Evolutionary conservation across 495 filamentous ascomycete species (phyloP).

Genomic region (Cladorrhinum samala): DNA sequence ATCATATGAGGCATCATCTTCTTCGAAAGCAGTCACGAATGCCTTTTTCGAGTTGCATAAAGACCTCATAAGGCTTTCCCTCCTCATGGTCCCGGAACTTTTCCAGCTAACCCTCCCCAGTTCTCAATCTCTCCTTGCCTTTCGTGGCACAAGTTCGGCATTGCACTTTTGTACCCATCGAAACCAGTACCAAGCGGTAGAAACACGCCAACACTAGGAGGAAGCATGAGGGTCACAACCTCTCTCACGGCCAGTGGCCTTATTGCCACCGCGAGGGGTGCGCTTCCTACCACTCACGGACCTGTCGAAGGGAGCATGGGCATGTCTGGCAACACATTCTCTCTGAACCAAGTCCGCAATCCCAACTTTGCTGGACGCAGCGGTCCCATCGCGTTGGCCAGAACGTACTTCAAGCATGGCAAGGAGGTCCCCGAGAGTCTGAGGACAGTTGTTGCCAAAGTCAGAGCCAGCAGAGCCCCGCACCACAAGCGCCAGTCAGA

Average conservation of each 20-base stretch:
- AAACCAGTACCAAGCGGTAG: no score
- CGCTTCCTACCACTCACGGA: conserved; percentile 9
- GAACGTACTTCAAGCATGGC: conserved; percentile 54
- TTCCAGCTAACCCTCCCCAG: background rate
- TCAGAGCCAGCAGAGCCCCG: no score
- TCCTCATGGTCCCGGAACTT: no score
- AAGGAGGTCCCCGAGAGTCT: conserved; percentile 29
- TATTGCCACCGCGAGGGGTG: conserved; percentile 40
- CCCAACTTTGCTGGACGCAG: conserved; percentile 35
- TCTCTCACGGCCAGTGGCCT: conserved; percentile 19
- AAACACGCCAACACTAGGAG: no score
- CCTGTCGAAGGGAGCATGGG: no score
- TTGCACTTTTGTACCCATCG: no score
- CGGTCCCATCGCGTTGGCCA: conserved; percentile 48
- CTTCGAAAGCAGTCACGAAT: no score
- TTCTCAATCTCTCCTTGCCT: background rate
- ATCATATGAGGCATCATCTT: no score
- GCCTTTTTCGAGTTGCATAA: no score
- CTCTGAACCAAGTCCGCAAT: conserved; percentile 48
- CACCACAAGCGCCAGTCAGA: background rate
- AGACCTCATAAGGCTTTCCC: no score
- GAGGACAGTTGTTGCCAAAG: no score
- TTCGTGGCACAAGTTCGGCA: no score
- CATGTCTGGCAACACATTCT: conserved; percentile 34
- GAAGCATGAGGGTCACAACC: background rate